A percentile compares a stretch with the other conserved stretches of the same genome.
These are phyloP conservation scores for Sporothrix pseudoabietina DNA, from an alignment of 2,329 filamentous ascomycete species.

Conservation along the genomic window DNA sequence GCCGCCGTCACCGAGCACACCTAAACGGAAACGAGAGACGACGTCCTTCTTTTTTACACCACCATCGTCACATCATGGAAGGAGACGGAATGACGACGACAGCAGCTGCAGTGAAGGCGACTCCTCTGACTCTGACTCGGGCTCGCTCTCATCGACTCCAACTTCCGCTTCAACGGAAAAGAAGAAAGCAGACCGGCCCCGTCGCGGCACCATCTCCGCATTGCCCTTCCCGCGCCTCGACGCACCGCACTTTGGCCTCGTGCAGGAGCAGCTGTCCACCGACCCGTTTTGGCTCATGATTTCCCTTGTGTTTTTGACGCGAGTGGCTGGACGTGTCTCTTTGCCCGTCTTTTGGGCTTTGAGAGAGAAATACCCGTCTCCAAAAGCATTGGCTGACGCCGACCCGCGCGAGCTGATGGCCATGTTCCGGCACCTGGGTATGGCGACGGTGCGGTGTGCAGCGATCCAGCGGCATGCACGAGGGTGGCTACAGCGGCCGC, in stretches of 20 bases:
- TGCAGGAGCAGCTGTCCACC: slow-evolving; percentile 76
- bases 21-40: slow-evolving; percentile 37
- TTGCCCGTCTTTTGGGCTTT: slow-evolving; percentile 74
- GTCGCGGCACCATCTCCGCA: slow-evolving; percentile 55
- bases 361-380: slow-evolving; percentile 68
- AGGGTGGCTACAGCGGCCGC: slow-evolving; percentile 66
- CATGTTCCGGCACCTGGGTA: slow-evolving; percentile 70
- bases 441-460: slow-evolving; percentile 67
- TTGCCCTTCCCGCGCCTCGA: slow-evolving; percentile 70
- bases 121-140: not conserved
- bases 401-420: slow-evolving; percentile 56
- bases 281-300: slow-evolving; percentile 80
- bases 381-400: slow-evolving; percentile 62
- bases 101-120: not conserved
- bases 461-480: slow-evolving; percentile 71
- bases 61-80: not conserved
- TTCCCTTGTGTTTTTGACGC: slow-evolving; percentile 82
- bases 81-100: no score
- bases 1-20: slow-evolving; percentile 28
- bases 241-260: slow-evolving; percentile 68
- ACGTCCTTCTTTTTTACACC: slow-evolving; percentile 44
- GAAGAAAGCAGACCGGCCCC: slow-evolving; percentile 37
- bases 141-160: not conserved
- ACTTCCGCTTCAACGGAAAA: not conserved
- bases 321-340: slow-evolving; percentile 72